Conservation (phyloP, 23 red algal species). For the Gracilaria gracilis region DNA sequence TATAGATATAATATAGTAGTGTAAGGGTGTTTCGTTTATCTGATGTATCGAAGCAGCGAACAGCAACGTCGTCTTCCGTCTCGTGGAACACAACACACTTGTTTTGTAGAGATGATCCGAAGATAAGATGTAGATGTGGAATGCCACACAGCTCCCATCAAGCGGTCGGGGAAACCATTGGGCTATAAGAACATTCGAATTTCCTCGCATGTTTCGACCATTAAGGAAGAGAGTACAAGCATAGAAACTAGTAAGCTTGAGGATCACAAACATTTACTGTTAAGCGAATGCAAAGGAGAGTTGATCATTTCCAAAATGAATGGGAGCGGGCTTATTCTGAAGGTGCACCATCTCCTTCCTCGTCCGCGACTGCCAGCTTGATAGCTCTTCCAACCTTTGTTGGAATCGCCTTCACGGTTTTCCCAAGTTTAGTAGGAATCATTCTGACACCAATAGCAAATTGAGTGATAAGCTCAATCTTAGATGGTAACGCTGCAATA, state of each 20-base stretch:
- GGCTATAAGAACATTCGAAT: no score
- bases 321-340: conserved; percentile 20
- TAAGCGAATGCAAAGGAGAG: conserved; percentile 14
- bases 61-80: no score
- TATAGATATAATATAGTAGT: no score
- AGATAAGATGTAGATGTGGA: no score
- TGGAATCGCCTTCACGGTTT: conserved; percentile 79
- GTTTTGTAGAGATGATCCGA: no score
- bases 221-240: no score
- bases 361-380: conserved; percentile 79
- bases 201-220: no score
- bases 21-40: no score
- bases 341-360: conserved; percentile 50
- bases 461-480: conserved; percentile 87
- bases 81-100: no score
- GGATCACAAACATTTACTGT: conserved; percentile 9
- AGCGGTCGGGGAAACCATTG: no score
- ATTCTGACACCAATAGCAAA: conserved; percentile 85
- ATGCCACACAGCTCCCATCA: no score
- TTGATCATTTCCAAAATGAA: background rate
- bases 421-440: conserved; percentile 85
- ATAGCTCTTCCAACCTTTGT: conserved; percentile 87
- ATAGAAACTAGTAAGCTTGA: background rate
- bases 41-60: no score
- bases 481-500: conserved; percentile 81